Percentiles rank a stretch among this genome's conserved stretches.
phyloP scores from a whole-genome alignment of 495 filamentous ascomycete genomes.

The Clavariopsis aquatica region DNA sequence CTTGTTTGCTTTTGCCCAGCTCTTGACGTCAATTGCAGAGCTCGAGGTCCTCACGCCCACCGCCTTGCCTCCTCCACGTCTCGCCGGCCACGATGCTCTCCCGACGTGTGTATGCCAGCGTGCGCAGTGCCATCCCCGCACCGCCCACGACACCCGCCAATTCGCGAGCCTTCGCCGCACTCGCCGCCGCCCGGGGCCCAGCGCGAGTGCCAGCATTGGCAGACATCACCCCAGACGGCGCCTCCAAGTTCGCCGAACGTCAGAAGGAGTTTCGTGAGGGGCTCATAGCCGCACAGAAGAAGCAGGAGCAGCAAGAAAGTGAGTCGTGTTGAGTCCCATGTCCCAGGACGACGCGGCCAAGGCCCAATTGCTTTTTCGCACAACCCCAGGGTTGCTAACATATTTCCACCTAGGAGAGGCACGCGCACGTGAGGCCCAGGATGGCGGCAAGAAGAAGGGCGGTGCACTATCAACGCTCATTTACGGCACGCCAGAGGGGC shows the following conservation, averaged over 20 bases:
- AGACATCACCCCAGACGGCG: conserved; percentile 74
- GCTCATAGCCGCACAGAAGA: conserved; percentile 70
- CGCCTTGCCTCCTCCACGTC: neutral
- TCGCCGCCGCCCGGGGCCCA: conserved; percentile 28
- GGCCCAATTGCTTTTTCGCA: conserved; percentile 24
- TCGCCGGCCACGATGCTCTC: conserved; percentile 22
- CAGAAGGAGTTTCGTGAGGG: conserved; percentile 86
- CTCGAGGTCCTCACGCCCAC: neutral
- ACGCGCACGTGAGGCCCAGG: conserved; percentile 52
- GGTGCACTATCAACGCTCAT: conserved; percentile 69
- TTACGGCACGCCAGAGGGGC: conserved; percentile 93
- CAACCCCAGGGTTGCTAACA: conserved; percentile 43
- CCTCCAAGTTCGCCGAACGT: conserved; percentile 71
- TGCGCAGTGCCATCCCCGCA: conserved; percentile 28
- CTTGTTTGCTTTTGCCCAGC: conserved; percentile 23
- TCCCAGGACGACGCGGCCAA: conserved; percentile 35
- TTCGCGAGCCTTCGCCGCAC: conserved; percentile 32
- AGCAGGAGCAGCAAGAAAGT: conserved; percentile 82
- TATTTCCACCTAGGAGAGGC: conserved; percentile 41
- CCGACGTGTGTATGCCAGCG: conserved; percentile 26
- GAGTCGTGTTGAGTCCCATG: too few relatives aligned
- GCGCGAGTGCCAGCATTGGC: conserved; percentile 73
- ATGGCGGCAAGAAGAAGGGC: conserved; percentile 52
- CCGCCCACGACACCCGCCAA: conserved; percentile 7
- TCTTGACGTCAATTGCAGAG: conserved; percentile 28